Base-by-base conservation (phyloP, 2,329 filamentous ascomycete genomes). In the Dactylellina leptospora region DNA sequence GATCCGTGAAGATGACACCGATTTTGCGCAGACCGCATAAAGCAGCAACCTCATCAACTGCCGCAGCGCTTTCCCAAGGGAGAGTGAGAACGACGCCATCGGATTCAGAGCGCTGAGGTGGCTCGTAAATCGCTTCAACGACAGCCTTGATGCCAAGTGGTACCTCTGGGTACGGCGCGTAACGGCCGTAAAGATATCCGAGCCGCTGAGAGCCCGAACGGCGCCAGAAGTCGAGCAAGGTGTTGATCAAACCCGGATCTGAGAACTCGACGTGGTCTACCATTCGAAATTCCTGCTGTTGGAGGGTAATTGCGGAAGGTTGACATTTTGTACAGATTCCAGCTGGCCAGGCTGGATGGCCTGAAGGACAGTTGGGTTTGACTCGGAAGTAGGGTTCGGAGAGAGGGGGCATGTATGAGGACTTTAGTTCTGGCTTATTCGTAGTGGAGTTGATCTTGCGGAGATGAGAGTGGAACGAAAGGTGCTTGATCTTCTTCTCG, bases 281-380 rank as follows among this genome's bases (percentile, higher is more conserved):
- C 91, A 95, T 97, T 55, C 95, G 91, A 80, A 93, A 99, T 18
- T 89, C 85, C 80, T 99, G 95, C 3, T 92, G 92, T 78, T 97
- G 93, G 58, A 99, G 82, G 9, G 92, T 96, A 78, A 99, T 99
- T 62, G 95, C 93, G 75, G 93, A 96, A 5, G 95, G 95, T 78
- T 99, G 96, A 77, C 95, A 99, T 80, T 97, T 99, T 68, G 91
- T 96, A 82, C 95, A 99, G 75, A 99, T 97, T 13, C 95, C 95
- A 76, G 96, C 92, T 2, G 95, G 95, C 88, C 95, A 99, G 42
- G 89, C 87, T 16, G 92, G 89, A 80, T 99, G 95, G 1, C 95
- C 95, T 0, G 92, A 93, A 0, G 96, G 93, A 78, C 95, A 99
- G 77, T 96, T 88, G 54, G 85, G 88, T 79, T 88, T 90, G 70